Conservation (phyloP, 2,329 filamentous ascomycete genomes). For the Clonostachys chloroleuca region DNA sequence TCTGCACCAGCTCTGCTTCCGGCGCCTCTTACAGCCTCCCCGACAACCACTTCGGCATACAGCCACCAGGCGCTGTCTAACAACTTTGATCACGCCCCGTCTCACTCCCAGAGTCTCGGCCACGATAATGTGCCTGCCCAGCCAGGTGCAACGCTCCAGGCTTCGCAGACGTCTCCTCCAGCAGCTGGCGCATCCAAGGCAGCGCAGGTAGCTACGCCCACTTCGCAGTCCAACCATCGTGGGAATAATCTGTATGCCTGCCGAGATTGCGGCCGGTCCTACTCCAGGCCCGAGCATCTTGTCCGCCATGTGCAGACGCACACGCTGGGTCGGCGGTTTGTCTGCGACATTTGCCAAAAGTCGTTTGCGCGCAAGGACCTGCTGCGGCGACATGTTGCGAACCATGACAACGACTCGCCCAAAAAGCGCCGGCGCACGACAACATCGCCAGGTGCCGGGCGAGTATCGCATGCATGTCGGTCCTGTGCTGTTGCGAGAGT, state of each 20-base stretch:
- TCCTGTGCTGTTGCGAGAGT: conserved; percentile 46
- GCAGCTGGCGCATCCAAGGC: background rate
- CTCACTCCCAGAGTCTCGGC: too few relatives aligned
- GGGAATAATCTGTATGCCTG: conserved; percentile 39
- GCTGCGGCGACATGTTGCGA: conserved; percentile 45
- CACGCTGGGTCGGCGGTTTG: conserved; percentile 43
- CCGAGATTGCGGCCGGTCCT: conserved; percentile 44
- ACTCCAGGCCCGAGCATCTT: conserved; percentile 49
- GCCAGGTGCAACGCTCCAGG: too few relatives aligned
- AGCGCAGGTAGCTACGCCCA: background rate
- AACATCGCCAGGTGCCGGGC: conserved; percentile 36
- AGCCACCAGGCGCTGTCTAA: too few relatives aligned
- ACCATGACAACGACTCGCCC: conserved; percentile 42
- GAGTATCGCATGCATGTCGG: conserved; percentile 48
- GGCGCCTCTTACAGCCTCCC: too few relatives aligned
- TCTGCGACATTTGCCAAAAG: conserved; percentile 46
- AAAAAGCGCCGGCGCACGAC: conserved; percentile 42
- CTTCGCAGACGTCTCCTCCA: background rate
- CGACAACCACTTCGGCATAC: too few relatives aligned
- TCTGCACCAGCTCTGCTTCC: too few relatives aligned
- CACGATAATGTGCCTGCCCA: too few relatives aligned
- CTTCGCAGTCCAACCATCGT: conserved; percentile 9
- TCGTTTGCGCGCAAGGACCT: conserved; percentile 50
- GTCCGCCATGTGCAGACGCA: conserved; percentile 47
- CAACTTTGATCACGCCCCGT: too few relatives aligned